Evolutionary conservation across 1,284 basidiomycete genomes (phyloP).

Genomic region (Calocybe gambosa): DNA sequence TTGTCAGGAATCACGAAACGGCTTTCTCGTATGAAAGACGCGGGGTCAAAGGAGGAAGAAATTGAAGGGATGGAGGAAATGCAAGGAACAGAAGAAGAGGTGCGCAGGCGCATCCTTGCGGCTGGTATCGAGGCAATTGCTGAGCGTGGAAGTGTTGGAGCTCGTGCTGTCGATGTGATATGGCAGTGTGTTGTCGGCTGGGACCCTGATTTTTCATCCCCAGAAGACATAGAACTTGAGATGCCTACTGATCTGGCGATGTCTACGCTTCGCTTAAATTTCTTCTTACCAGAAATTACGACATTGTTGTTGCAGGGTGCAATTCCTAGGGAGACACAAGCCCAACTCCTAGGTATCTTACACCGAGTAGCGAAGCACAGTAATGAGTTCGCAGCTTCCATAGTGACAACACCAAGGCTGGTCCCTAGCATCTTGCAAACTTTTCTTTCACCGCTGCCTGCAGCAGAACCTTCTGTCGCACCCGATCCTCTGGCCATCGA

Average conservation of each 20-base stretch:
- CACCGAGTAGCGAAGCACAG: constrained; percentile 56
- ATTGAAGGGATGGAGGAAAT: constrained; percentile 34
- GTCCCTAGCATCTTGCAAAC: constrained; percentile 46
- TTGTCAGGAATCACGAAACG: constrained; percentile 54
- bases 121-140: constrained; percentile 58
- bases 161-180: constrained; percentile 59
- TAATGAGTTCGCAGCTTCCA: constrained; percentile 45
- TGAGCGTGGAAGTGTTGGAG: constrained; percentile 64
- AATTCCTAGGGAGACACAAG: constrained; percentile 42
- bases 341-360: constrained; percentile 60
- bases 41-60: constrained; percentile 7
- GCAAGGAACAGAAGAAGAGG: constrained; percentile 39
- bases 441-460: constrained; percentile 48
- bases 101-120: constrained; percentile 53
- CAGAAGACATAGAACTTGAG: constrained; percentile 48
- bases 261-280: constrained; percentile 46
- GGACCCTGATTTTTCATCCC: constrained; percentile 35
- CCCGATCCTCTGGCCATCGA: constrained; percentile 53
- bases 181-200: constrained; percentile 67
- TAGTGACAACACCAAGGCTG: constrained; percentile 50
- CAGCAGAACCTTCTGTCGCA: constrained; percentile 23
- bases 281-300: constrained; percentile 46
- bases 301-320: constrained; percentile 31
- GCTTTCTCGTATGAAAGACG: constrained; percentile 27
- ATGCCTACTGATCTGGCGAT: constrained; percentile 26